Percentiles rank a stretch among this genome's conserved stretches.
phyloP scores from a whole-genome alignment of 2,329 filamentous ascomycete species.

The Colletotrichum abscissum region DNA sequence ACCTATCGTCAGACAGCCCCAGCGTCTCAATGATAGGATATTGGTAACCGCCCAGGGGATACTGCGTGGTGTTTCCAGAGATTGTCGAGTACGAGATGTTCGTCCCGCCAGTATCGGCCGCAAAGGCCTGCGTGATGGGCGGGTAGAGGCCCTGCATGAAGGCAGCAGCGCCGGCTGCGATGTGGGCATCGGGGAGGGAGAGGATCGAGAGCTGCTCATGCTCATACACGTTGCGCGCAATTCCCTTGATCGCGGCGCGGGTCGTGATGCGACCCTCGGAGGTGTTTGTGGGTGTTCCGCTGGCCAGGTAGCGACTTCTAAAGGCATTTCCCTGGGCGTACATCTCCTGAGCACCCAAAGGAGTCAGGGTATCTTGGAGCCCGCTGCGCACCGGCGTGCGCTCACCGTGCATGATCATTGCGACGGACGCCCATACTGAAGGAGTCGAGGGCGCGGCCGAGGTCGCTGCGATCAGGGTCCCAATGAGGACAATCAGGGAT shows the following conservation, averaged over 20 bases:
- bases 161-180: conserved; percentile 77
- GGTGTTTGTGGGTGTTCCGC: conserved; percentile 39
- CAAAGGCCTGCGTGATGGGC: conserved; percentile 61
- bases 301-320: conserved; percentile 59
- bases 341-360: conserved; percentile 65
- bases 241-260: conserved; percentile 53
- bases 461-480: conserved; percentile 39
- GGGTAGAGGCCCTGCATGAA: conserved; percentile 91
- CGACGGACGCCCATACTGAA: conserved; percentile 61
- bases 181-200: conserved; percentile 54
- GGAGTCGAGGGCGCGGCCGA: conserved; percentile 47
- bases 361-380: conserved; percentile 54
- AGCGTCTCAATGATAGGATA: conserved; percentile 75
- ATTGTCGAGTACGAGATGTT: conserved; percentile 32
- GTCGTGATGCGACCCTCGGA: conserved; percentile 42
- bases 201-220: conserved; percentile 58
- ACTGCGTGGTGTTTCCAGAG: conserved; percentile 69
- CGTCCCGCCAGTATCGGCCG: conserved; percentile 49
- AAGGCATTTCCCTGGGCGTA: conserved; percentile 59
- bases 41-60: conserved; percentile 83
- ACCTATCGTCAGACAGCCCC: conserved; percentile 55
- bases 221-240: conserved; percentile 58
- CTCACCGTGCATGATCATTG: conserved; percentile 65
- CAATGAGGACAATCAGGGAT: conserved; percentile 36
- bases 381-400: conserved; percentile 54